Percentiles rank a stretch among this genome's conserved stretches.
Conservation (phyloP, 2,329 filamentous ascomycete species). For the Phialophora expanda region DNA sequence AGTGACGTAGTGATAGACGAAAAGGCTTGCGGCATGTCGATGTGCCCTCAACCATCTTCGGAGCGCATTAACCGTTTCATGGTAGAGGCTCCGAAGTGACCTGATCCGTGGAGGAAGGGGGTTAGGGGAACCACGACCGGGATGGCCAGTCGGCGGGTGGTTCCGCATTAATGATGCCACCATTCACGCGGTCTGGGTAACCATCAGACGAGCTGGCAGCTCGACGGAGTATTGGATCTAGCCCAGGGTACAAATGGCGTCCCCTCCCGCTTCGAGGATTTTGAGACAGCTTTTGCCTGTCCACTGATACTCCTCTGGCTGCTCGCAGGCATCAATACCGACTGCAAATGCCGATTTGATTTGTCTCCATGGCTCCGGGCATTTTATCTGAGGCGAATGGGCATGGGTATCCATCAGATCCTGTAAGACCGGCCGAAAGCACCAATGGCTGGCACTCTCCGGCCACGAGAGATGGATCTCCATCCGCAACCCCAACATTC, state of each 20-base stretch:
- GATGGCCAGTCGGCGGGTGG: slow-evolving; percentile 9
- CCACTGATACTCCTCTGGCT: not conserved
- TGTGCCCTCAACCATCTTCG: not conserved
- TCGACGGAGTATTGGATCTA: slow-evolving; percentile 2
- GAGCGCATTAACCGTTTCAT: not conserved
- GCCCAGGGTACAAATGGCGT: slow-evolving; percentile 4
- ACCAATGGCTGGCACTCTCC: slow-evolving; percentile 10
- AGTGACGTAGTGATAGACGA: slow-evolving; percentile 12
- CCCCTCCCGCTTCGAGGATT: not conserved
- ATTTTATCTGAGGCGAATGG: slow-evolving; percentile 6
- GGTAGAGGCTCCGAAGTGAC: slow-evolving; percentile 6
- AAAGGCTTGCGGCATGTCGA: not conserved
- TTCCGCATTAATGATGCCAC: slow-evolving; percentile 17
- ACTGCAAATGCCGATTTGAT: not conserved
- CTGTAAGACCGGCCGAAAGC: slow-evolving; percentile 14
- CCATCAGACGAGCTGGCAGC: slow-evolving; percentile 3
- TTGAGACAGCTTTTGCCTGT: not conserved
- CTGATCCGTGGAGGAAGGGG: not conserved
- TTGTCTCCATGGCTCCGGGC: slow-evolving; percentile 27
- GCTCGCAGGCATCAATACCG: not conserved
- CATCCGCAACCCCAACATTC: slow-evolving; percentile 4
- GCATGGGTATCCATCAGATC: not conserved
- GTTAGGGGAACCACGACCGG: not conserved
- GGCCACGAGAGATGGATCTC: slow-evolving; percentile 6
- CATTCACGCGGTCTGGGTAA: slow-evolving; percentile 2